These are phyloP conservation scores for Pinguiococcus pyrenoidosus DNA, from an alignment of 108 stramenopile species.

Conservation along the genomic window DNA sequence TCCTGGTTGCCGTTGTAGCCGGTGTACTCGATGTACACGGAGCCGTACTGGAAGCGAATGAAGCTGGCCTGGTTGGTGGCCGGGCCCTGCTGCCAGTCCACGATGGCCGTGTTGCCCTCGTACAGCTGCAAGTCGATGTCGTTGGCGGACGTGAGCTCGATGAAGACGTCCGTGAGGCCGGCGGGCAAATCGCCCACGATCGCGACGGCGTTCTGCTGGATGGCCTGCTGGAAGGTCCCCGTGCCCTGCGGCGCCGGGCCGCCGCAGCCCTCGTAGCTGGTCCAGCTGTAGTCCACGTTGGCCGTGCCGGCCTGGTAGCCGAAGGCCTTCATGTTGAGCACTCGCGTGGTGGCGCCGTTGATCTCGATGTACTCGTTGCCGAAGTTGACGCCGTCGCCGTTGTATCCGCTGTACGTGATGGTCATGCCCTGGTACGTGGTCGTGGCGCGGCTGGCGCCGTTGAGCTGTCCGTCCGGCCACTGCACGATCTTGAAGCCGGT, in stretches of 20 bases:
- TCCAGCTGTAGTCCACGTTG: not conserved
- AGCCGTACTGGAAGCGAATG: not conserved
- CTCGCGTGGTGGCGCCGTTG: not conserved
- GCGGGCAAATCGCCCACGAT: not conserved
- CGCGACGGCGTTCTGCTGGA: not conserved
- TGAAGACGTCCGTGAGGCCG: not conserved
- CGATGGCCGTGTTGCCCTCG: not conserved
- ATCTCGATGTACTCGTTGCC: constrained; percentile 2
- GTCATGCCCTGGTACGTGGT: constrained; percentile 3
- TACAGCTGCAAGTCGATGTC: constrained; percentile 5
- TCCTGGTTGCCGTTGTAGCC: constrained; percentile 1
- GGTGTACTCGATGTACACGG: no score
- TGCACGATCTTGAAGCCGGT: no score
- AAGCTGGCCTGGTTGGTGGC: not conserved
- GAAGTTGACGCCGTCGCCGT: not conserved
- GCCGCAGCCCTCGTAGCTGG: not conserved
- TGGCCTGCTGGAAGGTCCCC: not conserved
- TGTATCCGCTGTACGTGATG: constrained; percentile 4
- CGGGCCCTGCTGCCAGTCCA: not conserved
- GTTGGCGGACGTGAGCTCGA: not conserved
- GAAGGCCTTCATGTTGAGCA: constrained; percentile 4
- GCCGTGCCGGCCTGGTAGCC: constrained; percentile 2
- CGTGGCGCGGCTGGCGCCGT: not conserved
- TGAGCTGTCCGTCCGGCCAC: no score
- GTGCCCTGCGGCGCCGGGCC: no score